phyloP scores from a whole-genome alignment of 1,284 basidiomycete species.

The Sporisorium exsertum region DNA sequence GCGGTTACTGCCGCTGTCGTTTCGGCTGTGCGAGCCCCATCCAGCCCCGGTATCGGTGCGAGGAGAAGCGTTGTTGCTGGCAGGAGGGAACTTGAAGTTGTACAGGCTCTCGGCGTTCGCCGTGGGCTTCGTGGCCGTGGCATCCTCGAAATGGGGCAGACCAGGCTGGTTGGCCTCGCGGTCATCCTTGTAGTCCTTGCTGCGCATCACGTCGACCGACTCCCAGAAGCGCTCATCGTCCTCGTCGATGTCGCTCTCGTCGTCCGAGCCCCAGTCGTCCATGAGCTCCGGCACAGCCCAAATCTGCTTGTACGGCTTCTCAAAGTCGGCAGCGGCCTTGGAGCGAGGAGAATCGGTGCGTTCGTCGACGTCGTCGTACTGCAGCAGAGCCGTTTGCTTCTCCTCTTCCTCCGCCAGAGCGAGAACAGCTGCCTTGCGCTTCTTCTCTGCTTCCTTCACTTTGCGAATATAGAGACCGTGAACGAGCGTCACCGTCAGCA shows the following conservation, averaged over 20 bases:
- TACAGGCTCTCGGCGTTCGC: conserved; percentile 20
- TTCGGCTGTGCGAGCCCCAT: conserved; percentile 14
- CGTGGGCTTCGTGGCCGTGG: conserved; percentile 28
- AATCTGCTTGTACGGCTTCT: conserved; percentile 50
- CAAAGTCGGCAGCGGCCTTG: conserved; percentile 34
- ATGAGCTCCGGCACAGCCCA: conserved; percentile 53
- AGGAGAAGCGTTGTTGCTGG: not conserved
- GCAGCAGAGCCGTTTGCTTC: conserved; percentile 15
- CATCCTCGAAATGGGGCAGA: conserved; percentile 35
- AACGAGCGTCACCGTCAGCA: conserved; percentile 44
- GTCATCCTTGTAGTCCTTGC: conserved; percentile 39
- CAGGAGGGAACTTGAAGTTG: conserved; percentile 7
- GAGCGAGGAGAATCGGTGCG: conserved; percentile 28
- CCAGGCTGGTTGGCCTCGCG: conserved; percentile 31
- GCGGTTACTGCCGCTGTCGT: conserved; percentile 29
- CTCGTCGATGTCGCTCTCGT: conserved; percentile 44
- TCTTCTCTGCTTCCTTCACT: conserved; percentile 46
- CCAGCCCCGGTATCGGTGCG: not conserved
- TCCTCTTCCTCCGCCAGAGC: conserved; percentile 33
- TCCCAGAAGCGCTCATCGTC: conserved; percentile 53
- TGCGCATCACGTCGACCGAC: conserved; percentile 42
- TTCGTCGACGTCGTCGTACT: conserved; percentile 35
- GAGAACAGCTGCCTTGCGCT: conserved; percentile 30
- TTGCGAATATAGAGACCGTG: conserved; percentile 50
- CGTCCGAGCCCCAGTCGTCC: conserved; percentile 48